Conservation (phyloP, 768 basidiomycete genomes). For the Auriscalpium vulgare region DNA sequence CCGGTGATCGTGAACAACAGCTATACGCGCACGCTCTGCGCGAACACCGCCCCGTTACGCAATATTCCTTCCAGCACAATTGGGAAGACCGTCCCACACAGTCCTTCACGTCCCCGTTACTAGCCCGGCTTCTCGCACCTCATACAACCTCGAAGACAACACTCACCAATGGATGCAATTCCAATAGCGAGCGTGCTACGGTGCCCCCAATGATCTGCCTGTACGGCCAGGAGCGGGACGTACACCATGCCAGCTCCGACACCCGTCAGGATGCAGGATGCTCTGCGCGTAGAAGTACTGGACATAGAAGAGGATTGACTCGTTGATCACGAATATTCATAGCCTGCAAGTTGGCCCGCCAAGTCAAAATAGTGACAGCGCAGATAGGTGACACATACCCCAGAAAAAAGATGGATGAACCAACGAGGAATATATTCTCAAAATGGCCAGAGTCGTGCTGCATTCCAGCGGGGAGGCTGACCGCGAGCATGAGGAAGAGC, state of each 20-base stretch:
- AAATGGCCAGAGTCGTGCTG: slow-evolving; percentile 44
- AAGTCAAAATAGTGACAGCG: neutral
- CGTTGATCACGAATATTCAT: slow-evolving; percentile 20
- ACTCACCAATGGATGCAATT: slow-evolving; percentile 18
- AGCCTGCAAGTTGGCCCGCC: slow-evolving; percentile 3
- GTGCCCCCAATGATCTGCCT: slow-evolving; percentile 37
- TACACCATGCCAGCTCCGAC: slow-evolving; percentile 38
- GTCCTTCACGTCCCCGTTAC: slow-evolving; percentile 16
- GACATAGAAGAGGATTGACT: slow-evolving; percentile 31
- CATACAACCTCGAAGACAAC: slow-evolving; percentile 12
- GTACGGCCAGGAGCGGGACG: slow-evolving; percentile 36
- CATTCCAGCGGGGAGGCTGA: slow-evolving; percentile 32
- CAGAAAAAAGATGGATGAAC: slow-evolving; percentile 19
- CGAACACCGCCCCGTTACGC: slow-evolving; percentile 29
- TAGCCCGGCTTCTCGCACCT: neutral
- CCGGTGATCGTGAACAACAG: slow-evolving; percentile 14
- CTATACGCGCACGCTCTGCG: slow-evolving; percentile 32
- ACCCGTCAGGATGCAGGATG: slow-evolving; percentile 41
- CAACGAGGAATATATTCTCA: slow-evolving; percentile 23
- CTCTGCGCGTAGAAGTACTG: slow-evolving; percentile 46
- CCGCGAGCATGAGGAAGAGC: slow-evolving; percentile 36
- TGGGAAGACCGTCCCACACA: slow-evolving; percentile 26
- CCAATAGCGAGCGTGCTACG: slow-evolving; percentile 28
- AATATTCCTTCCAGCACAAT: slow-evolving; percentile 26
- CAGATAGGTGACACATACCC: slow-evolving; percentile 12